Evolutionary conservation across 2,329 filamentous ascomycete species (phyloP).

Genomic region (Apiospora marii): DNA sequence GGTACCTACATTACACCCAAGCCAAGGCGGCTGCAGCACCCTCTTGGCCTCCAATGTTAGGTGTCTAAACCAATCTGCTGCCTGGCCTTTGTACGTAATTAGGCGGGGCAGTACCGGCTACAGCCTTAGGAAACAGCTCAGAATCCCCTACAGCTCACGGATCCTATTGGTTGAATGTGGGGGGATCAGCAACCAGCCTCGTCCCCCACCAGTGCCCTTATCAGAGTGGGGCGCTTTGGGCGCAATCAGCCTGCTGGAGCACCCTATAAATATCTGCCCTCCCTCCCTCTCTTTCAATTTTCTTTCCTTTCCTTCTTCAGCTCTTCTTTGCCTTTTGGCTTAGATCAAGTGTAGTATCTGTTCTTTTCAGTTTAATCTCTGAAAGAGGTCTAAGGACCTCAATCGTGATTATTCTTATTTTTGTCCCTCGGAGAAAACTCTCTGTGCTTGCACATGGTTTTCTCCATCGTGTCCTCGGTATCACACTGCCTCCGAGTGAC

Average conservation of each 20-base stretch:
- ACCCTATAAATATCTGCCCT: constrained; percentile 24
- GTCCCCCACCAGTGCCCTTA: constrained; percentile 4
- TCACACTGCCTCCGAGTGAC: constrained; percentile 70
- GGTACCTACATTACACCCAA: neutral
- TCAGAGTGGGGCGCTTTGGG: neutral
- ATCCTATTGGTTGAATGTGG: constrained; percentile 5
- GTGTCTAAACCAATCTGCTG: neutral
- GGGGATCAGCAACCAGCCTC: neutral
- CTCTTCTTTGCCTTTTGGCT: constrained; percentile 53
- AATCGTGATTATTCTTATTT: constrained; percentile 69
- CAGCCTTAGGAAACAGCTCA: neutral
- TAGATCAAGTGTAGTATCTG: constrained; percentile 62
- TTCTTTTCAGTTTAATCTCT: constrained; percentile 77
- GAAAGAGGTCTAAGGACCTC: constrained; percentile 45
- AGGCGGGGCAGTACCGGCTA: neutral
- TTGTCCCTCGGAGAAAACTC: constrained; percentile 55
- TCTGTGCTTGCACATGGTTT: constrained; percentile 69
- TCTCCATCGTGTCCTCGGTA: constrained; percentile 68
- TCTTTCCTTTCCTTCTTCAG: constrained; percentile 34
- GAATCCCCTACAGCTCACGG: neutral
- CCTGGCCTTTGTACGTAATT: neutral
- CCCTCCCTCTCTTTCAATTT: constrained; percentile 24
- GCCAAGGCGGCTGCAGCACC: neutral
- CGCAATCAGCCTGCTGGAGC: constrained; percentile 2
- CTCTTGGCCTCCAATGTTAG: neutral